Conservation (phyloP, 106 monocot genomes). For the Dioscorea alata region DNA sequence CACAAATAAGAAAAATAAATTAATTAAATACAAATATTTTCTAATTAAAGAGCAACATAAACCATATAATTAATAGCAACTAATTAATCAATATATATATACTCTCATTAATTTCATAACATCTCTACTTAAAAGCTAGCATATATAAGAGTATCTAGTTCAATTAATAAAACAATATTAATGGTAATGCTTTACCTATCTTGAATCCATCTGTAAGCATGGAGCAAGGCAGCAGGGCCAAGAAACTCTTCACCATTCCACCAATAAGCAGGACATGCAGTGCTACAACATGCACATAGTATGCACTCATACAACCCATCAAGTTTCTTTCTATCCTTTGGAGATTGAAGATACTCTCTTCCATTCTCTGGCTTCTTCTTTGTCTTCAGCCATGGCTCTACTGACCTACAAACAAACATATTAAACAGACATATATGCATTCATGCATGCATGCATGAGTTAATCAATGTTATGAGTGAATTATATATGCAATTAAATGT, state of each 20-base stretch:
- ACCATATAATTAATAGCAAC: too few species aligned
- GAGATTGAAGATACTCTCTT: conserved; percentile 42
- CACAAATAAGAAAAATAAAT: neutral
- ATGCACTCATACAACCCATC: conserved; percentile 44
- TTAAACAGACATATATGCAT: neutral
- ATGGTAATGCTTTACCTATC: conserved; percentile 32
- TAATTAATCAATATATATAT: too few species aligned
- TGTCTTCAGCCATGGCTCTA: conserved; percentile 57
- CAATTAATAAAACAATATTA: too few species aligned
- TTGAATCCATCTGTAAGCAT: conserved; percentile 57
- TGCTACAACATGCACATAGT: conserved; percentile 70
- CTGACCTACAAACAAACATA: conserved; percentile 10
- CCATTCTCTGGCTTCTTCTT: conserved; percentile 21
- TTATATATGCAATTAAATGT: neutral
- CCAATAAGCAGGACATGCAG: conserved; percentile 70
- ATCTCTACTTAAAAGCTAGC: too few species aligned
- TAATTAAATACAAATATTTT: too few species aligned
- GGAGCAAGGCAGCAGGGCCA: conserved; percentile 56
- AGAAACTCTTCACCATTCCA: conserved; percentile 71
- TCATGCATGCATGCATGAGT: too few species aligned
- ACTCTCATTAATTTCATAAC: too few species aligned
- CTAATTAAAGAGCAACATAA: too few species aligned
- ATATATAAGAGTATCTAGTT: too few species aligned
- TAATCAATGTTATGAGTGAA: too few species aligned
- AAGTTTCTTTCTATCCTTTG: conserved; percentile 25